A percentile compares a stretch with the other conserved stretches of the same genome.
These are phyloP conservation scores for Trichoderma polysporum DNA, from an alignment of 2,329 filamentous ascomycete species.

Conservation along the genomic window DNA sequence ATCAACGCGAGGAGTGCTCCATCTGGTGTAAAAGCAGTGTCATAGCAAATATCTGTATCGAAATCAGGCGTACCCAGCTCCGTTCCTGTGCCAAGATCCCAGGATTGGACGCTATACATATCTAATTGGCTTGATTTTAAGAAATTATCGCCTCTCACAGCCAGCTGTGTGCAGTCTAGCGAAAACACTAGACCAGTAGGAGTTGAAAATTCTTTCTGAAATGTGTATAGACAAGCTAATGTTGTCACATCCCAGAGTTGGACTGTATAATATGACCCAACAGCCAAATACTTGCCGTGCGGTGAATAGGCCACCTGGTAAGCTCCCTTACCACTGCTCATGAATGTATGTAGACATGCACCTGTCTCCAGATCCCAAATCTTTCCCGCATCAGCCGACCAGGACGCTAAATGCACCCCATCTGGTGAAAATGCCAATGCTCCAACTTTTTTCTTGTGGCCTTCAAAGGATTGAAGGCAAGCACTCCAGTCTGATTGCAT, in stretches of 20 bases:
- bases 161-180: not conserved
- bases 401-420: not conserved
- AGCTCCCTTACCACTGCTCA: too few relatives aligned
- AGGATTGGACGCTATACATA: too few relatives aligned
- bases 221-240: not conserved
- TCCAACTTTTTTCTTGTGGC: not conserved
- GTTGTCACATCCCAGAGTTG: not conserved
- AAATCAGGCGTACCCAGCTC: not conserved
- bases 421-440: constrained; percentile 14
- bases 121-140: too few relatives aligned
- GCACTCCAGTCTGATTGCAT: not conserved
- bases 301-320: not conserved
- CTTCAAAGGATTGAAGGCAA: constrained; percentile 11
- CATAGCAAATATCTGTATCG: fast-evolving
- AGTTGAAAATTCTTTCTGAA: not conserved
- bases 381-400: not conserved
- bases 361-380: constrained; percentile 15
- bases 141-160: too few relatives aligned
- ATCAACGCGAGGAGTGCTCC: not conserved
- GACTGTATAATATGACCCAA: not conserved
- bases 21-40: not conserved
- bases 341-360: not conserved
- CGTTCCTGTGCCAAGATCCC: not conserved
- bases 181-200: not conserved
- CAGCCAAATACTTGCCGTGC: not conserved